These are phyloP conservation scores for Trichophyton rubrum DNA, from an alignment of 2,329 filamentous ascomycete species.

Conservation along the genomic window DNA sequence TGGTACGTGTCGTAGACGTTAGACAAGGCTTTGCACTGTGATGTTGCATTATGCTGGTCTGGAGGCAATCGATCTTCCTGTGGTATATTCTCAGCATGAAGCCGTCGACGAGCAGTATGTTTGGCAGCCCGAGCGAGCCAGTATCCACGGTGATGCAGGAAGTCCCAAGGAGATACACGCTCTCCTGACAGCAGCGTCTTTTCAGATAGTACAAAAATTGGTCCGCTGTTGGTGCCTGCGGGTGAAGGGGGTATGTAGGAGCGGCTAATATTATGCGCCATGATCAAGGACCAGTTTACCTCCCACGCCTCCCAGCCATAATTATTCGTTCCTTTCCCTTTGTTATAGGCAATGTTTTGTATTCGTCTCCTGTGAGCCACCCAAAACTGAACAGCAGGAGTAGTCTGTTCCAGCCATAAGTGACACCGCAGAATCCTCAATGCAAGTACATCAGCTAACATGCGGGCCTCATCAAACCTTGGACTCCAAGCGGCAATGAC, in stretches of 20 bases:
- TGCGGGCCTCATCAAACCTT: conserved; percentile 84
- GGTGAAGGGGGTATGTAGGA: conserved; percentile 26
- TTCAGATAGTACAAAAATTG: conserved; percentile 38
- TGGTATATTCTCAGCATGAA: conserved; percentile 43
- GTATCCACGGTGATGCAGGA: conserved; percentile 51
- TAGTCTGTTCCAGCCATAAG: conserved; percentile 67
- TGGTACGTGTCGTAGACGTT: conserved; percentile 49
- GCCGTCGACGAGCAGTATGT: conserved; percentile 39
- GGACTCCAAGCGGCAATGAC: conserved; percentile 81
- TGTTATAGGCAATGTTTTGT: conserved; percentile 63
- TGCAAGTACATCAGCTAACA: conserved; percentile 68
- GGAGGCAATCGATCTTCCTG: conserved; percentile 46
- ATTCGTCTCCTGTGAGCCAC: conserved; percentile 61
- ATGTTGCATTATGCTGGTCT: conserved; percentile 39
- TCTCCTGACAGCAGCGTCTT: conserved; percentile 40
- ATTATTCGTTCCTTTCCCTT: conserved; percentile 71
- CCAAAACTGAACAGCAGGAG: conserved; percentile 70
- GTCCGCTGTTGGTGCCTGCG: conserved; percentile 6
- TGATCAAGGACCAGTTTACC: conserved; percentile 53
- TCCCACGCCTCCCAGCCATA: conserved; percentile 96
- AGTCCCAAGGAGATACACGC: conserved; percentile 44
- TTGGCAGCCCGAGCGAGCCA: conserved; percentile 45
- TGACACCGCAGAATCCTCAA: conserved; percentile 72
- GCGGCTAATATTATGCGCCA: conserved; percentile 47
- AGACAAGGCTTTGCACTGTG: conserved; percentile 42